phyloP scores from a whole-genome alignment of 140 eudicot species.

The Oenanthe javanica region DNA sequence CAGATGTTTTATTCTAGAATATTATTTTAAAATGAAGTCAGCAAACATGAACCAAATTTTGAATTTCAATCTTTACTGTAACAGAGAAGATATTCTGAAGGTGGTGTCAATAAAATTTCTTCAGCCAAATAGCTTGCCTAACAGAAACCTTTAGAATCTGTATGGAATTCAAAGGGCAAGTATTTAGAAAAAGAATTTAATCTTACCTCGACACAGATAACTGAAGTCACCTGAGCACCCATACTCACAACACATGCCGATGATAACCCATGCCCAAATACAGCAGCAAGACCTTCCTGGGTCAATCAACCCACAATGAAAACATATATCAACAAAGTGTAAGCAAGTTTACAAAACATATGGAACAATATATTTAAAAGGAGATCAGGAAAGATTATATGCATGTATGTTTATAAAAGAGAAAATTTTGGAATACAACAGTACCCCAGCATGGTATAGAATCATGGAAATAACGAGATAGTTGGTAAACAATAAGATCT shows the following conservation, averaged over 20 bases:
- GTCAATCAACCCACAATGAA: slow-evolving; percentile 7
- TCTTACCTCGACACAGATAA: slow-evolving; percentile 81
- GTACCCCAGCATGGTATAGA: background rate
- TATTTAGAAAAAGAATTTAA: background rate
- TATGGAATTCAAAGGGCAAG: background rate
- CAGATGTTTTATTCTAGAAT: background rate
- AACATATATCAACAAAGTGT: background rate
- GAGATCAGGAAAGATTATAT: background rate
- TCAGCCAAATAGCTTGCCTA: background rate
- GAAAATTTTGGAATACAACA: background rate
- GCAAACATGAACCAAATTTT: background rate
- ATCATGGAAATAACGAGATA: background rate
- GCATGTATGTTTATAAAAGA: background rate
- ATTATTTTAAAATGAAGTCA: background rate
- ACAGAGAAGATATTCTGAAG: background rate
- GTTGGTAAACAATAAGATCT: background rate
- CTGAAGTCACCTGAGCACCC: slow-evolving; percentile 90
- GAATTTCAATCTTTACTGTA: background rate
- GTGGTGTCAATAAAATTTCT: background rate
- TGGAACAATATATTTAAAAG: background rate
- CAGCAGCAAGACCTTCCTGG: slow-evolving; percentile 99
- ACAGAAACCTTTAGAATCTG: background rate
- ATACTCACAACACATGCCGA: slow-evolving; percentile 88
- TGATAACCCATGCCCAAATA: slow-evolving; percentile 88
- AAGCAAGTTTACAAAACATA: background rate